Percentiles rank a stretch among this genome's conserved stretches.
Evolutionary conservation across 192 early-diverging fungal genomes (phyloP).

Genomic region (Backusella luteola): DNA sequence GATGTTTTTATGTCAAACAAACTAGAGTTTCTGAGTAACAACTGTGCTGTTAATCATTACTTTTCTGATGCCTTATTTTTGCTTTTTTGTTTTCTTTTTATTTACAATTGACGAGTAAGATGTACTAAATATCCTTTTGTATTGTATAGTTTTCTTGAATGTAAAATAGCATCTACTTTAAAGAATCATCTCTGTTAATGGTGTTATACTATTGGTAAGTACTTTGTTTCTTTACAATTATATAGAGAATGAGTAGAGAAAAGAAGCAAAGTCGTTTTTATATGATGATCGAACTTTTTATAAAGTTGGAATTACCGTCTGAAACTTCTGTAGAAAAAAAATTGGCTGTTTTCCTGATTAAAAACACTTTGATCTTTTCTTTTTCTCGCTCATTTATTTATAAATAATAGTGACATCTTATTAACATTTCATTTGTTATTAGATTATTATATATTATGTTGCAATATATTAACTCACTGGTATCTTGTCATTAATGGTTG

Average conservation of each 20-base stretch:
- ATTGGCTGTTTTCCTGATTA: conserved; percentile 30
- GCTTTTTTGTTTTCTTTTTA: neutral
- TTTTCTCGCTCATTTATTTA: neutral
- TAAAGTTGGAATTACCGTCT: conserved; percentile 37
- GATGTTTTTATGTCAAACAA: conserved; percentile 36
- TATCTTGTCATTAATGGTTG: no score
- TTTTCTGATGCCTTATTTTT: conserved; percentile 19
- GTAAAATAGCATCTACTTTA: neutral
- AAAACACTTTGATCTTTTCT: neutral
- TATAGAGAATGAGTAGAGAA: neutral
- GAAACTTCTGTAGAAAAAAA: conserved; percentile 20
- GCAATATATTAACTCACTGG: no score
- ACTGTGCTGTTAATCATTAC: conserved; percentile 26
- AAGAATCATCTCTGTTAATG: neutral
- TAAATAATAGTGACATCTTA: neutral
- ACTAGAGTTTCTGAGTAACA: conserved; percentile 35
- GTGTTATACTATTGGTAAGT: neutral
- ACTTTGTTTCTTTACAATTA: neutral
- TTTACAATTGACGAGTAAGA: neutral
- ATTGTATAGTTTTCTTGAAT: neutral
- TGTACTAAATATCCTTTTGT: neutral
- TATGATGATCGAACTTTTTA: conserved; percentile 28
- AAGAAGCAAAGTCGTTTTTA: neutral
- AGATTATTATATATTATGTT: neutral
- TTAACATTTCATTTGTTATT: neutral